Evolutionary conservation across 2,329 filamentous ascomycete genomes (phyloP), one percentile per base, ranked within the genome.

Genomic region (Claviceps quebecensis): DNA sequence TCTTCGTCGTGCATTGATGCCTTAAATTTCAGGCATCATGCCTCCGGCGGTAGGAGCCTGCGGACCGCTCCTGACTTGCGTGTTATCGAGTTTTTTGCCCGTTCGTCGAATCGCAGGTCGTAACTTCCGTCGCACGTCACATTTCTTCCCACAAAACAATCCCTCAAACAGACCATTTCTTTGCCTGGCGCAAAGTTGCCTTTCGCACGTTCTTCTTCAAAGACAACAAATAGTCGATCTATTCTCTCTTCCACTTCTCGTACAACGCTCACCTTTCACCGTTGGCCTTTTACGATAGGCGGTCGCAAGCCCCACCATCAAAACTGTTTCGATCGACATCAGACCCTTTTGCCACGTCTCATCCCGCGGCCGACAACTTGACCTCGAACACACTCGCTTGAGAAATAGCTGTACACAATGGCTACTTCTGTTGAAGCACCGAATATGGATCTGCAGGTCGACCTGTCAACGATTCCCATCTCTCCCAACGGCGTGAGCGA

Each of bases 391-490:
- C 52, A 53, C 45, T 37, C 44, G 23, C 17, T 16, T 29, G 16
- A 19, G 41, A 48, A 34, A 40, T n/a, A 47, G 34, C 13, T 52
- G 37, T 22, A 44, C 59, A 65, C 53, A 54, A 71, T 71, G 68
- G 66, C 68, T 54, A 59, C 65, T 47, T 53, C 59, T 48, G 61
- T 63, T 44, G 65, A 67, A 47, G 55, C 61, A 45, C 54, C 63
- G 53, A 66, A 64, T 52, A 63, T 71, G 64, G 68, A 71, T 59
- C 62, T 78, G 61, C 80, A 81, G 65, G 81, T 84, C 66, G 81
- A 84, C 59, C 72, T 84, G 55, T 81, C 78, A 54, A 83, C 80
- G 49, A 84, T 84, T 54, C 81, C 81, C 59, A 77, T 84, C 66
- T 81, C 79, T 49, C 80, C 80, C 49, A 76, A 74, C 56, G 80